Base-by-base conservation (phyloP, 192 early-diverging fungal genomes). In the Phycomyces blakesleeanus region DNA sequence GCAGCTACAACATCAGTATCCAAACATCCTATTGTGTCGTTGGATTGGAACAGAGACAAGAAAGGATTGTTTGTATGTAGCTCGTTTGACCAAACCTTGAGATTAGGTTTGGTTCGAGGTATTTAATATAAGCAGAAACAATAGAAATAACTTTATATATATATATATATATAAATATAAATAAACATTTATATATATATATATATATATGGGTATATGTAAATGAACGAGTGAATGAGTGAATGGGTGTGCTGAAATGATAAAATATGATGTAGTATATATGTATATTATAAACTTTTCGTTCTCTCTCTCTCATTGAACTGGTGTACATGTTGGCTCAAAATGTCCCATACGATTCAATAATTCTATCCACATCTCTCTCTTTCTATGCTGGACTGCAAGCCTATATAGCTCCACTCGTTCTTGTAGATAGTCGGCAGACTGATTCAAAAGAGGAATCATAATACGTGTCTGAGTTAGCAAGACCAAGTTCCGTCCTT, bases 1-100 rank as follows among this genome's bases (percentile, higher is more conserved):
- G 73, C 80, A 20, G 66, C 66, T 26, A 51, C 61, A 20, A 68
- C 70, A 14, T 69, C 59, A 18, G 68, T 85, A 0, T 83, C 89
- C 8, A 84, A 85, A 59, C 89, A 91, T 57, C 89, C 89, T 27
- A 73, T 90, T 20, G 74, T 81, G 4, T 69, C 83, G 0, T 81
- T 90, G 50, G 85, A 87, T 49, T 91, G 89, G 89, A 78, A 78
- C 15, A 57, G 71, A 5, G 83, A 87, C 63, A 87, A 85, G 68
- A 73, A 74, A 39, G 89, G 89, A 1, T 61, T 91, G 3, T 90
- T 77, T 71, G 84, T 68, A 8, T 86, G 80, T 64, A 68, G 79
- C 26, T 75, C 83, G 6, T 91, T 90, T 78, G 89, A 91, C 63
- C 85, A 88, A 64, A 67, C 73, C 3, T 61, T 90, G 16, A 68